Evolutionary conservation across 371 early-diverging fungal genomes (phyloP), one percentile per base, ranked within the genome.

Genomic region (Massospora cicadina): DNA sequence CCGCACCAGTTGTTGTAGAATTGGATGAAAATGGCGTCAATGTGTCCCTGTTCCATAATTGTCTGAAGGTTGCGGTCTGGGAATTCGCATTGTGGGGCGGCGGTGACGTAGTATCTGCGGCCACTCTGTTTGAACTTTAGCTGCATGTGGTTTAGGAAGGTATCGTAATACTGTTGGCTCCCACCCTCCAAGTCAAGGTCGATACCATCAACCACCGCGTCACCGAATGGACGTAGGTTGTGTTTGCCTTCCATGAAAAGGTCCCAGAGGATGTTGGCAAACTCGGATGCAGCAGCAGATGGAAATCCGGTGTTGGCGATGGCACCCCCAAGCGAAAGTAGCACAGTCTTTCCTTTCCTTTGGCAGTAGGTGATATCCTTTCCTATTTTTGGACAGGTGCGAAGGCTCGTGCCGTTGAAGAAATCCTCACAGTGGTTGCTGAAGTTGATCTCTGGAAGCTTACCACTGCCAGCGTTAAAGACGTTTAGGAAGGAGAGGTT

Each of bases 101-200:
- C 81, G 0, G 85, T 76, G 31, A 86, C 76, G 53, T 80, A 85
- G 65, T 85, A 87, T n/a, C 70, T 71, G 54, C 71, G 72, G 23
- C 68, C 71, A 25, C 70, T 71, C 2, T 72, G 60, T 0, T 68
- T 70, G 56, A 72, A 83, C 56, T 76, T 68, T 1, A 69, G 58
- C 25, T 83, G 82, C 3, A 85, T 67, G 60, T 72, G 70, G 25
- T 65, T 67, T n/a, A 81, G 71, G 33, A 85, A 77, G 2, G 71
- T 76, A 1, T 66, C 59, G 23, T 71, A 74, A 23, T 82, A 81
- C 0, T 75, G 72, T 21, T 71, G 60, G 13, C 68, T 59, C 5
- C 83, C 84, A 60, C 80, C 85, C 66, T 85, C 85, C 56, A 85
- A 81, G 66, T 88, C 88, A 32, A 88, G 68, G 64, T 88, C 87